These are phyloP conservation scores for Apophysomyces trapeziformis DNA, from an alignment of 371 early-diverging fungal species.

Conservation along the genomic window DNA sequence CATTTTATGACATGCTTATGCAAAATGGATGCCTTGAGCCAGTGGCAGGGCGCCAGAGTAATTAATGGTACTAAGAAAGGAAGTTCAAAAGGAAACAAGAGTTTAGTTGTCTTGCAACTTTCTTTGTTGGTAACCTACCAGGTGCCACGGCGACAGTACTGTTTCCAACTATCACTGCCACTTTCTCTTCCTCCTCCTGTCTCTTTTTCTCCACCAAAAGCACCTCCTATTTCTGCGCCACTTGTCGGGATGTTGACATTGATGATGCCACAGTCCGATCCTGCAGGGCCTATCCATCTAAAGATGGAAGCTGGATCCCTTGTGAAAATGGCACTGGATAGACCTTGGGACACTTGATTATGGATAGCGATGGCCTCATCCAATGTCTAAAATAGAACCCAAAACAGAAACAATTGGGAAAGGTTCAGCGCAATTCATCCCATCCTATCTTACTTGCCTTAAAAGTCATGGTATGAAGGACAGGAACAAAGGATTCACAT, in stretches of 20 bases:
- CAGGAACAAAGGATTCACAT: slow-evolving; percentile 96
- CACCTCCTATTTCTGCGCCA: slow-evolving; percentile 98
- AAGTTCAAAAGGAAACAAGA: slow-evolving; percentile 4
- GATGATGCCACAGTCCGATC: slow-evolving; percentile 97
- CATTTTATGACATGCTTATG: slow-evolving; percentile 41
- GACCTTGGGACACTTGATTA: slow-evolving; percentile 91
- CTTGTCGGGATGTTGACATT: slow-evolving; percentile 98
- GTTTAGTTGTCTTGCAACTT: slow-evolving; percentile 10
- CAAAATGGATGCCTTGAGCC: slow-evolving; percentile 98
- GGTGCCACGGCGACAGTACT: slow-evolving; percentile 78
- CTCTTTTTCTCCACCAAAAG: slow-evolving; percentile 98
- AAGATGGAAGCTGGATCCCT: slow-evolving; percentile 82
- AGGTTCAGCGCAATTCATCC: too few relatives aligned
- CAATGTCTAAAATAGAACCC: slow-evolving; percentile 48
- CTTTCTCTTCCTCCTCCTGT: slow-evolving; percentile 97
- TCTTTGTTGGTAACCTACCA: slow-evolving; percentile 41
- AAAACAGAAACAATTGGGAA: too few relatives aligned
- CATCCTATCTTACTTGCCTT: slow-evolving; percentile 43
- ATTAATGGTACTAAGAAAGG: slow-evolving; percentile 76
- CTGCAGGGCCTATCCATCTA: slow-evolving; percentile 92
- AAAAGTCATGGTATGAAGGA: slow-evolving; percentile 87
- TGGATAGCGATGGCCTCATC: slow-evolving; percentile 90
- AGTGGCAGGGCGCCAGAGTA: slow-evolving; percentile 90
- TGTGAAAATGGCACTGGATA: slow-evolving; percentile 90
- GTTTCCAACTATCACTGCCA: slow-evolving; percentile 96